These are phyloP conservation scores for Lactarius trivialis DNA, from an alignment of 768 basidiomycete species.

Conservation along the genomic window DNA sequence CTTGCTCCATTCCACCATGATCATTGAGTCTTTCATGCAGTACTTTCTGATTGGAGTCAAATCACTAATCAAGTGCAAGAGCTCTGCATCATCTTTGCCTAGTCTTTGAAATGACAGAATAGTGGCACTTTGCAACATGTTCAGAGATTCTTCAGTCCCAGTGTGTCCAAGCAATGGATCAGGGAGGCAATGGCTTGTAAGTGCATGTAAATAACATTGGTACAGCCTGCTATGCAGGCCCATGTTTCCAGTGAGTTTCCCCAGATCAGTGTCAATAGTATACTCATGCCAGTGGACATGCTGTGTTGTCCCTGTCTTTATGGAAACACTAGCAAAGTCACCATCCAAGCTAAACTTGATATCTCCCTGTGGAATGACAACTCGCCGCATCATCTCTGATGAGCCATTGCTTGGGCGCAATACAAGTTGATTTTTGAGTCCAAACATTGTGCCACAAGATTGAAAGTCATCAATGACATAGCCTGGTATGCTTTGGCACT, in stretches of 20 bases:
- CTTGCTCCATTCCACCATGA: neutral
- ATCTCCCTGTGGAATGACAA: constrained; percentile 11
- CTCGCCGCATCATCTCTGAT: neutral
- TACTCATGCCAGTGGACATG: constrained; percentile 29
- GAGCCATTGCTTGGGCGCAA: neutral
- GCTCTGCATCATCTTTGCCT: neutral
- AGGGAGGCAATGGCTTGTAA: constrained; percentile 36
- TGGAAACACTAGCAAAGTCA: neutral
- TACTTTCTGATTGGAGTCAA: constrained; percentile 3
- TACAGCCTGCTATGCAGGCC: constrained; percentile 31
- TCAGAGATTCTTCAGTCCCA: constrained; percentile 40
- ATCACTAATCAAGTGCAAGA: neutral
- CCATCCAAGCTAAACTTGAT: neutral
- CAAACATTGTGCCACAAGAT: constrained; percentile 40
- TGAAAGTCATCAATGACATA: constrained; percentile 39
- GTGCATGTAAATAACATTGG: constrained; percentile 39
- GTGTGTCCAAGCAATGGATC: constrained; percentile 41
- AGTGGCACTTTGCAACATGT: constrained; percentile 33
- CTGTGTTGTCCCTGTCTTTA: neutral
- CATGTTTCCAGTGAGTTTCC: constrained; percentile 27
- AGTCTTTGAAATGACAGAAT: constrained; percentile 38
- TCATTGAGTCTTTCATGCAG: neutral
- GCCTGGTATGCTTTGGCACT: constrained; percentile 36
- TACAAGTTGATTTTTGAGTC: constrained; percentile 32
- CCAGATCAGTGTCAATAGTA: constrained; percentile 28